Conservation (phyloP, 768 basidiomycete genomes). For the Podaxis sp. region DNA sequence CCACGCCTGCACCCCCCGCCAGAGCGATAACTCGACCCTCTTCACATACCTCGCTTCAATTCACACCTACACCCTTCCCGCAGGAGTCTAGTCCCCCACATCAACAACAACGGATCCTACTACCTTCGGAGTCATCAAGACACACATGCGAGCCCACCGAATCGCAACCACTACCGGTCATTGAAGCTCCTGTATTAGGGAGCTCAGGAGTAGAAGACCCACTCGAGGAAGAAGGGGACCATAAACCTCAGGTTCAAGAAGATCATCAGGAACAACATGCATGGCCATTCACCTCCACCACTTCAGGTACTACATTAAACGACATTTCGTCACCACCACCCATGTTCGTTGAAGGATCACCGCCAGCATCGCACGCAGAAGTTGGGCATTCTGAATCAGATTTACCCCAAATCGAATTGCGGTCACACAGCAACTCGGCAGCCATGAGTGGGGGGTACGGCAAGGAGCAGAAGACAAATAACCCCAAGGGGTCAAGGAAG, state of each 20-base stretch:
- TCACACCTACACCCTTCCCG: conserved; percentile 31
- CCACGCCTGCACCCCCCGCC: conserved; percentile 26
- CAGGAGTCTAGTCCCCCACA: conserved; percentile 4
- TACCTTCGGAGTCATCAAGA: not conserved
- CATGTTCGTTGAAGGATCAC: conserved; percentile 2
- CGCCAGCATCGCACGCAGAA: conserved; percentile 9
- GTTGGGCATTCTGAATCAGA: conserved; percentile 5
- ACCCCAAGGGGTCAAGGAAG: not conserved
- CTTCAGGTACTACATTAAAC: not conserved
- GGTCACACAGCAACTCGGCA: not conserved
- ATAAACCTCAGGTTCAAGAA: conserved; percentile 6
- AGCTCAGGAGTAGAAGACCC: not conserved
- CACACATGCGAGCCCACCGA: not conserved
- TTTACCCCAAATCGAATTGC: conserved; percentile 1
- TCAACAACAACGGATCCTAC: not conserved
- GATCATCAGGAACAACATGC: not conserved
- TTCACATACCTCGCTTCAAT: conserved; percentile 32
- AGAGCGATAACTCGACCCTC: conserved; percentile 23
- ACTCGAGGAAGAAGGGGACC: not conserved
- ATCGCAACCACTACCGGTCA: conserved; percentile 4
- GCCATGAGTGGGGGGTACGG: not conserved
- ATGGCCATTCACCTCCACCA: not conserved
- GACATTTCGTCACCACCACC: conserved; percentile 1
- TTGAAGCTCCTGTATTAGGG: not conserved
- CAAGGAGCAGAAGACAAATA: not conserved